phyloP scores from a whole-genome alignment of 2,329 filamentous ascomycete genomes.

The Fusarium pseudograminearum region DNA sequence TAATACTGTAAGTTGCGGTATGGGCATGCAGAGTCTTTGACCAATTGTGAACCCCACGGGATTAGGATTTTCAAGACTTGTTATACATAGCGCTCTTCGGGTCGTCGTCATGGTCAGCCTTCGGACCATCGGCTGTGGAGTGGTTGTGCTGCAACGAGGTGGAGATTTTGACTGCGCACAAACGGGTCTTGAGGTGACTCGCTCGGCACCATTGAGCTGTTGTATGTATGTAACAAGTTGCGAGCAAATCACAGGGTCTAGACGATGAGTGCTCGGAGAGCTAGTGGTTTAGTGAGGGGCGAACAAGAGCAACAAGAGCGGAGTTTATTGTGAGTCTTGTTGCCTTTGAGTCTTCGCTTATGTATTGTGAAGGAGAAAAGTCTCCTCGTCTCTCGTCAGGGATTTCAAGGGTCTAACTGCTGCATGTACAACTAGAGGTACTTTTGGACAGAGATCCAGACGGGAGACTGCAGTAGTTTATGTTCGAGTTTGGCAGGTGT shows the following conservation, averaged over 20 bases:
- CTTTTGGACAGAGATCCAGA: constrained; percentile 15
- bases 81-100: constrained; percentile 46
- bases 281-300: constrained; percentile 16
- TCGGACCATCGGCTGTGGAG: constrained; percentile 48
- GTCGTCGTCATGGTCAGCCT: constrained; percentile 44
- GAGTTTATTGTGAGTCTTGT: background rate
- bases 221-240: background rate
- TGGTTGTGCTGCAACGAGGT: constrained; percentile 22
- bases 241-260: constrained; percentile 37
- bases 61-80: constrained; percentile 2
- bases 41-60: constrained; percentile 29
- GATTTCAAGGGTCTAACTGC: background rate
- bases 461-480: constrained; percentile 15
- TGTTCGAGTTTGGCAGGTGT: constrained; percentile 3
- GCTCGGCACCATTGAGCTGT: constrained; percentile 10
- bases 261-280: constrained; percentile 1
- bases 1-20: constrained; percentile 18
- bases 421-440: background rate
- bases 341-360: background rate
- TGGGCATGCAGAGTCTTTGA: constrained; percentile 33
- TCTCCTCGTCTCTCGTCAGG: constrained; percentile 5
- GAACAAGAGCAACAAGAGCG: background rate
- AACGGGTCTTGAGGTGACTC: constrained; percentile 22
- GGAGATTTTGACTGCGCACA: constrained; percentile 33
- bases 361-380: background rate